A percentile compares a stretch with the other conserved stretches of the same genome.
phyloP scores from a whole-genome alignment of 2,329 filamentous ascomycete species.

The Ramularia endophylla region DNA sequence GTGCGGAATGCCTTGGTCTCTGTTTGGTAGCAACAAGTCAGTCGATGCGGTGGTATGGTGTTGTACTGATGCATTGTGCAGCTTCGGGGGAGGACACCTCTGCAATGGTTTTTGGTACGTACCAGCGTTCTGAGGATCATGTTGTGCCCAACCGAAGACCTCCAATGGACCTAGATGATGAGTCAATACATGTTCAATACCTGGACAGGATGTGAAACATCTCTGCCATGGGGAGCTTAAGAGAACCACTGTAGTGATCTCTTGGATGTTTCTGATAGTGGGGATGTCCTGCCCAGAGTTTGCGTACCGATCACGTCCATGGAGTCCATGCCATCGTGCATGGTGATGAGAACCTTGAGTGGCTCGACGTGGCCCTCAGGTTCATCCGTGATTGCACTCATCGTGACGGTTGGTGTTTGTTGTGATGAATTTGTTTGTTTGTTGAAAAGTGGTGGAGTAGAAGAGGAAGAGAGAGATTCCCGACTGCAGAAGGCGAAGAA shows the following conservation, averaged over 20 bases:
- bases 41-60: background rate
- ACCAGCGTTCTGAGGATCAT: conserved; percentile 50
- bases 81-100: too few relatives aligned
- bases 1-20: conserved; percentile 50
- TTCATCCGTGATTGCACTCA: conserved; percentile 38
- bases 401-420: background rate
- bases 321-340: conserved; percentile 15
- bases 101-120: conserved; percentile 15
- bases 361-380: conserved; percentile 35
- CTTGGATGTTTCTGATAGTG: background rate
- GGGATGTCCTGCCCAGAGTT: too few relatives aligned
- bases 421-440: background rate
- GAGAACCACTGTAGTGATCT: conserved; percentile 42
- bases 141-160: conserved; percentile 49
- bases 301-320: conserved; percentile 9
- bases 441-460: background rate
- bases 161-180: too few relatives aligned
- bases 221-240: conserved; percentile 37
- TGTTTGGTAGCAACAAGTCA: conserved; percentile 20
- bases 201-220: too few relatives aligned
- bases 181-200: too few relatives aligned
- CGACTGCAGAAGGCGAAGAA: too few relatives aligned
- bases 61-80: background rate
- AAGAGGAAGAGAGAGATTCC: background rate
- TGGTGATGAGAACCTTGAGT: conserved; percentile 56